Conservation (phyloP, 208 protist species). For the Endotrypanum monterogeii region DNA sequence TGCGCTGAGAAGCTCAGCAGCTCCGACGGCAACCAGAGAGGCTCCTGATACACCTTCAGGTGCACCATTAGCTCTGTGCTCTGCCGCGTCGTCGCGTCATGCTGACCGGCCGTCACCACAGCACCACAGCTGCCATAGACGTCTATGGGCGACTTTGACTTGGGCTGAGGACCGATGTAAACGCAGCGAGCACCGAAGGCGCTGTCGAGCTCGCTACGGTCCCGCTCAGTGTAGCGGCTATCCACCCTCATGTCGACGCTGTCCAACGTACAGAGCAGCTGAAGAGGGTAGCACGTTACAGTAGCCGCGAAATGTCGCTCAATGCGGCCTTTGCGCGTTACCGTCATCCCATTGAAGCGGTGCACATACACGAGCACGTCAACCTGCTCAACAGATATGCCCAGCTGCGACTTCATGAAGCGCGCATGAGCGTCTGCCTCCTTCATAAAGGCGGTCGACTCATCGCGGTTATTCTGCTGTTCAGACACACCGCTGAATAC, state of each 20-base stretch:
- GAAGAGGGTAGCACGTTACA: conserved; percentile 81
- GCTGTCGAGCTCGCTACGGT: conserved; percentile 58
- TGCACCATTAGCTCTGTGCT: conserved; percentile 42
- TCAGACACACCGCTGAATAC: conserved; percentile 55
- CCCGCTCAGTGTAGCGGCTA: conserved; percentile 73
- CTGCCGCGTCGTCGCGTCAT: conserved; percentile 26
- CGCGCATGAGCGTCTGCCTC: conserved; percentile 71
- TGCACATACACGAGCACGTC: conserved; percentile 83
- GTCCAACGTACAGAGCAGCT: conserved; percentile 56
- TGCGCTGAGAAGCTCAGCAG: conserved; percentile 52
- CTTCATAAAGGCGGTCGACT: conserved; percentile 56
- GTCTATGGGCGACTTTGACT: conserved; percentile 28
- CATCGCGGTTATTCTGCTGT: conserved; percentile 68
- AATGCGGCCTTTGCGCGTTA: conserved; percentile 56
- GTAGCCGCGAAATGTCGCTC: conserved; percentile 70
- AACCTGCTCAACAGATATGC: conserved; percentile 63
- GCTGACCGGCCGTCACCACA: conserved; percentile 41
- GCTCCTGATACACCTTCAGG: conserved; percentile 44
- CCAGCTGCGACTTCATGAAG: conserved; percentile 83
- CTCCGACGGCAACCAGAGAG: conserved; percentile 49
- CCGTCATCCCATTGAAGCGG: conserved; percentile 76
- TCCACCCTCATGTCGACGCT: conserved; percentile 72
- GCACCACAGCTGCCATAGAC: conserved; percentile 61
- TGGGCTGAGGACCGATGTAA: conserved; percentile 78
- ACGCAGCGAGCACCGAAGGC: conserved; percentile 56